Evolutionary conservation across 352 stramenopile species (phyloP).

Genomic region (Saprolegnia parasitica): DNA sequence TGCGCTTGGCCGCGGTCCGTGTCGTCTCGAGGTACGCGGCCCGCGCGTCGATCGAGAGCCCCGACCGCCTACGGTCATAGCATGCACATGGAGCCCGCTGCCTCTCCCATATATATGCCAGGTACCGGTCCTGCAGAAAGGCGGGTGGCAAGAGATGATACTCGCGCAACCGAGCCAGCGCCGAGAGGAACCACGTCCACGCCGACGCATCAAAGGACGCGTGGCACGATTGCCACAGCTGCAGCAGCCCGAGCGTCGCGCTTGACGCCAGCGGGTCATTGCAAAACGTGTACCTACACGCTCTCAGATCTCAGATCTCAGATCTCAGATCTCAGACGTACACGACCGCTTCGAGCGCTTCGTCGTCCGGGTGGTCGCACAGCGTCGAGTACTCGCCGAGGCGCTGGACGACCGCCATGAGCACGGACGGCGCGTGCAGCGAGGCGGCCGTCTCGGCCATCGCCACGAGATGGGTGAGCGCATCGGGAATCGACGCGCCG

Average conservation of each 20-base stretch:
- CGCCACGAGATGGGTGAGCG: background rate
- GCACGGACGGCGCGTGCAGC: background rate
- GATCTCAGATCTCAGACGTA: background rate
- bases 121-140: constrained; percentile 18
- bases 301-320: background rate
- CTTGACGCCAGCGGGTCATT: constrained; percentile 14
- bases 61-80: background rate
- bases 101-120: no score
- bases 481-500: background rate
- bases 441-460: background rate
- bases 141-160: constrained; percentile 1
- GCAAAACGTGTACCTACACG: constrained; percentile 24
- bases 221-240: constrained; percentile 11
- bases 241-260: constrained; percentile 12
- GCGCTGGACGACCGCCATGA: background rate
- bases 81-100: no score
- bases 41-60: background rate
- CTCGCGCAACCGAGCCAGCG: constrained; percentile 14
- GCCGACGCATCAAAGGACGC: background rate
- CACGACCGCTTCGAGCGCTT: constrained; percentile 10
- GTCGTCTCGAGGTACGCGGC: constrained; percentile 1
- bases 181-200: constrained; percentile 8
- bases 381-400: constrained; percentile 21
- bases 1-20: background rate
- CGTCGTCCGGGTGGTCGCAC: background rate